Evolutionary conservation across 208 protist species (phyloP), one percentile per base, ranked within the genome.

Genomic region (Zelonia costaricensis): DNA sequence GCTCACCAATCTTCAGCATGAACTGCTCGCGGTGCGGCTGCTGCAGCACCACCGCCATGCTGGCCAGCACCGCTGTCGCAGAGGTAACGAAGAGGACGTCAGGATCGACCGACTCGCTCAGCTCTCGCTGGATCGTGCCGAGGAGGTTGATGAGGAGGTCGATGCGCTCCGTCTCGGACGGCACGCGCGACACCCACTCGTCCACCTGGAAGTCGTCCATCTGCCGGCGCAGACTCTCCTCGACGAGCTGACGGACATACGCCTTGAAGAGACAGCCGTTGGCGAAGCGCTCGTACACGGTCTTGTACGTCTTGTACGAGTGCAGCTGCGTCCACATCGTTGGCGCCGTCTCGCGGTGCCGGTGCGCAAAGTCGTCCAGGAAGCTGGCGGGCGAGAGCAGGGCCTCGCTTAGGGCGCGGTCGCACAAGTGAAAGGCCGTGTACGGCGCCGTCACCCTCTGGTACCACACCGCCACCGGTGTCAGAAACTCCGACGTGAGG

Each of bases 401-500:
- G 22, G 36, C 31, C 22, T 78, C 75, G 42, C 68, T 39, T 16
- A 65, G 62, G 38, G 71, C 56, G 10, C 73, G 54, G 57, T 92
- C 80, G 72, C 86, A 92, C 27, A 91, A 59, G 53, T 89, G 74
- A 64, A 92, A 95, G 23, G 79, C 43, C 10, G 59, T 81, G 43
- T 84, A 62, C 16, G 49, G 25, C 2, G 39, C 62, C 5, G 73
- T 80, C 18, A 83, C 69, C 25, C 16, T 28, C 31, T 74, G 52
- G 64, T 88, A 95, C 84, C 85, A 95, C 12, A 68, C 48, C 31
- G 67, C 74, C 7, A 95, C 67, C 10, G 89, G 89, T 12, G 71
- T 76, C 23, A 95, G 73, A 68, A 95, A 95, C 71, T 95, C 86
- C 27, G 54, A 73, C 6, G 89, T 95, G 31, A 95, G 76, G 40